Base-by-base conservation (phyloP, 352 stramenopile species). In the Phytophthora uliginosa region DNA sequence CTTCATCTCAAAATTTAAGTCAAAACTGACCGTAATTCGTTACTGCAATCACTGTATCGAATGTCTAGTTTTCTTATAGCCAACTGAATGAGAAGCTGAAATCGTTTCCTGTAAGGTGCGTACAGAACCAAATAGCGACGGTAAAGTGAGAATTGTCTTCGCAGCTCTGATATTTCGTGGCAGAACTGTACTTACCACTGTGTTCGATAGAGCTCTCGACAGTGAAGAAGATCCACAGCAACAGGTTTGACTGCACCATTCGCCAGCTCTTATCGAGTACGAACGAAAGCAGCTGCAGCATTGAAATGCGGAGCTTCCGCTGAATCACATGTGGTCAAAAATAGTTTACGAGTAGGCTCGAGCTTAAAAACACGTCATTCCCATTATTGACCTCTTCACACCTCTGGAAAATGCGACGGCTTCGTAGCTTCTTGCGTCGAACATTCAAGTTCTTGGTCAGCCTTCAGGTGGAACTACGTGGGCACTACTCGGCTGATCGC, bases 221-320 rank as follows among this genome's bases (percentile, higher is more conserved):
- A 6, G 47, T 53, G 10, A 53, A 53, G 20, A 53, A 53, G 20
- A 53, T 53, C 47, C 47, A 50, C 47, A 53, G 42, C 18, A 28
- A n/a, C 20, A 54, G n/a, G 48, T 54, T 56, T 3, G 50, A n/a
- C 26, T 22, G 50, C 22, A 56, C 50, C 22, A 56, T 33, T 36
- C 50, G 24, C 50, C 50, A 56, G 22, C 24, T 36, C 15, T 56
- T 56, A 6, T 56, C 50, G 13, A 56, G 24, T 2, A 38, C 50
- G 15, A 56, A 56, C 5, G 50, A 33, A 18, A 56, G 22, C 26
- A 38, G 6, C 2, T 56, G 50, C 24, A 56, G 13, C 22, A 56
- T 56, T 4, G 50, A 56, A 22, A 56, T 56, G 12, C 24, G 13
- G 3, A 56, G 7, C 26, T 56, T 56, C 13, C 7, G 24, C 9